These are phyloP conservation scores for Plenodomus lindquistii DNA, from an alignment of 2,329 filamentous ascomycete genomes.

Conservation along the genomic window DNA sequence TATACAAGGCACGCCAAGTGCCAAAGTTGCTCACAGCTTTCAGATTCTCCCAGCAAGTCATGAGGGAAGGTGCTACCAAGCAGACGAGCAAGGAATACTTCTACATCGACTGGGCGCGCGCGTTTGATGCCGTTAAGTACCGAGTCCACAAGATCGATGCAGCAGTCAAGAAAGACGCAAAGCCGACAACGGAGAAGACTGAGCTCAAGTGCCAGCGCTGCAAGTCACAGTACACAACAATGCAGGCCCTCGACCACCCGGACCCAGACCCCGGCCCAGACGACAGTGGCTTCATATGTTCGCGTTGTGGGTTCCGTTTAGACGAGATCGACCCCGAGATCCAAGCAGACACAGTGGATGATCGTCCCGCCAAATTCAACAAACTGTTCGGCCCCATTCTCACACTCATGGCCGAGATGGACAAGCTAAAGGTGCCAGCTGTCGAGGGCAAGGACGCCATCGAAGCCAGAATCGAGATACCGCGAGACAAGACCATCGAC, in stretches of 20 bases:
- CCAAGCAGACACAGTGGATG: conserved; percentile 42
- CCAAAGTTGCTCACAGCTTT: conserved; percentile 16
- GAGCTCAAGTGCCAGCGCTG: conserved; percentile 86
- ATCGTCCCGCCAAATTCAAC: conserved; percentile 60
- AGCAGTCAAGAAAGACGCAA: conserved; percentile 80
- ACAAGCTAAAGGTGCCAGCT: conserved; percentile 71
- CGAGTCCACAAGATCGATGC: conserved; percentile 86
- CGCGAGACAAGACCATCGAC: conserved; percentile 67
- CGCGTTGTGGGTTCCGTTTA: conserved; percentile 71
- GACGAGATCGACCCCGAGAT: conserved; percentile 33
- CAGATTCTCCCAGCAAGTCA: conserved; percentile 74
- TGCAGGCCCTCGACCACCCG: conserved; percentile 82
- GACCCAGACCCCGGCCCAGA: conserved; percentile 57
- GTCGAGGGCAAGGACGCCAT: conserved; percentile 74
- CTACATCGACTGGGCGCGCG: conserved; percentile 92
- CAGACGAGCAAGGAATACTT: conserved; percentile 91
- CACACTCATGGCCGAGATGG: conserved; percentile 74
- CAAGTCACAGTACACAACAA: conserved; percentile 81
- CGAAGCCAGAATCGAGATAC: conserved; percentile 64
- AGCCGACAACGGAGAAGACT: conserved; percentile 80
- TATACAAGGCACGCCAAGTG: conserved; percentile 13
- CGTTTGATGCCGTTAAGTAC: conserved; percentile 96
- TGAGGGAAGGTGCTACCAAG: conserved; percentile 78
- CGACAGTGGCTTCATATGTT: conserved; percentile 72
- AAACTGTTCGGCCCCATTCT: conserved; percentile 79